Conservation (phyloP, 768 basidiomycete species). For the Pholiota microspora region DNA sequence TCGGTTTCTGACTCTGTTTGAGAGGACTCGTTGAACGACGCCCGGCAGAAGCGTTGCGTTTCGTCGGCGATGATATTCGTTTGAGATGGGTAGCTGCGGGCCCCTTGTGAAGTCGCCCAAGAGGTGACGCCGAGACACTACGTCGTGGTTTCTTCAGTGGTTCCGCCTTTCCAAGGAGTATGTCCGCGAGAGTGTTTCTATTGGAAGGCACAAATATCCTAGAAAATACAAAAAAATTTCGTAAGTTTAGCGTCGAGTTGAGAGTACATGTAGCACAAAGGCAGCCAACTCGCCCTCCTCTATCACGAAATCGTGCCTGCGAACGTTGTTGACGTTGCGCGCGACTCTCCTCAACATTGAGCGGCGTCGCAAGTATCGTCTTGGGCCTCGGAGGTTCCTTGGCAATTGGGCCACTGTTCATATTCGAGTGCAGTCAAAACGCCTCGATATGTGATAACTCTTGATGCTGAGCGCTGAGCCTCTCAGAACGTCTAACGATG, state of each 20-base stretch:
- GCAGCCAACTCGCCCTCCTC: conserved; percentile 50
- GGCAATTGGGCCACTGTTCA: conserved; percentile 6
- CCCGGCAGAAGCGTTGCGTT: conserved; percentile 1
- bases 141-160: conserved; percentile 24
- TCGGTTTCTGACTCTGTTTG: conserved; percentile 4
- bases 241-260: too few species aligned
- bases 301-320: conserved; percentile 66
- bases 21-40: conserved; percentile 6
- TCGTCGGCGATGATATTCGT: conserved; percentile 1
- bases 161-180: conserved; percentile 46
- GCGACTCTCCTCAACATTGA: conserved; percentile 57
- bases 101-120: conserved; percentile 13
- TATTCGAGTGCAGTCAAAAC: too few species aligned
- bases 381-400: conserved; percentile 19
- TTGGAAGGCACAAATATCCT: conserved; percentile 56
- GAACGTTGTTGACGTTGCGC: conserved; percentile 59
- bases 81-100: neutral
- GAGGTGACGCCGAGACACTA: conserved; percentile 30
- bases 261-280: neutral
- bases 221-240: too few species aligned
- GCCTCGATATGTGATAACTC: too few species aligned
- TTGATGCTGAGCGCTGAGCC: too few species aligned
- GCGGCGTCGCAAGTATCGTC: conserved; percentile 22
- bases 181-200: conserved; percentile 47
- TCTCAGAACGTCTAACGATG: too few species aligned